Evolutionary conservation across 75 land plant genomes (phyloP).

Genomic region (Pseudotsuga menziesii): DNA sequence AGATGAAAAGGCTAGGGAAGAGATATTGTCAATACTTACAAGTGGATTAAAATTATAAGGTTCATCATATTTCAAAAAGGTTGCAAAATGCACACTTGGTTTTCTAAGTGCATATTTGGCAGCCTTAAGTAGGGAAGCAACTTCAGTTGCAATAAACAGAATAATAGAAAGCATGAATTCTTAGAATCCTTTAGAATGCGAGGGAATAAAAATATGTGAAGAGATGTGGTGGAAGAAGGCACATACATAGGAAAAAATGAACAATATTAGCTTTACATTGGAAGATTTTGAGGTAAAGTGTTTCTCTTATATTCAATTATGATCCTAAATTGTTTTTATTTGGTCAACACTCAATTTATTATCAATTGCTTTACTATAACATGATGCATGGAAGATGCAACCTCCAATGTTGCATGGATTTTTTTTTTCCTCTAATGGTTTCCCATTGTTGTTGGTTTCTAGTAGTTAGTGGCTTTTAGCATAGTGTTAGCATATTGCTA

Average conservation of each 20-base stretch:
- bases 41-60: slow-evolving; percentile 69
- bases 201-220: slow-evolving; percentile 11
- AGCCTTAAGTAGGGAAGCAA: slow-evolving; percentile 75
- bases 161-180: slow-evolving; percentile 45
- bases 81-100: slow-evolving; percentile 86
- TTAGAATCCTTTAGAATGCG: slow-evolving; percentile 8
- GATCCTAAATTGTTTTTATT: too few species aligned
- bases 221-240: slow-evolving; percentile 62
- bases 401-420: too few species aligned
- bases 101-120: slow-evolving; percentile 93
- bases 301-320: too few species aligned
- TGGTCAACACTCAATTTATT: too few species aligned
- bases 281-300: slow-evolving; percentile 81
- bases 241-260: slow-evolving; percentile 74
- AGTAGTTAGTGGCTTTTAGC: too few species aligned
- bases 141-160: slow-evolving; percentile 71
- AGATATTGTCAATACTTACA: slow-evolving; percentile 70
- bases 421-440: too few species aligned
- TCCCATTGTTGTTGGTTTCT: too few species aligned
- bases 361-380: too few species aligned
- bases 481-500: too few species aligned
- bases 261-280: slow-evolving; percentile 74
- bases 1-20: slow-evolving; percentile 76
- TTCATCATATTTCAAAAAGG: slow-evolving; percentile 61
- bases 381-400: too few species aligned